Conservation (phyloP, 2,329 filamentous ascomycete species). For the Talaromyces amestolkiae region DNA sequence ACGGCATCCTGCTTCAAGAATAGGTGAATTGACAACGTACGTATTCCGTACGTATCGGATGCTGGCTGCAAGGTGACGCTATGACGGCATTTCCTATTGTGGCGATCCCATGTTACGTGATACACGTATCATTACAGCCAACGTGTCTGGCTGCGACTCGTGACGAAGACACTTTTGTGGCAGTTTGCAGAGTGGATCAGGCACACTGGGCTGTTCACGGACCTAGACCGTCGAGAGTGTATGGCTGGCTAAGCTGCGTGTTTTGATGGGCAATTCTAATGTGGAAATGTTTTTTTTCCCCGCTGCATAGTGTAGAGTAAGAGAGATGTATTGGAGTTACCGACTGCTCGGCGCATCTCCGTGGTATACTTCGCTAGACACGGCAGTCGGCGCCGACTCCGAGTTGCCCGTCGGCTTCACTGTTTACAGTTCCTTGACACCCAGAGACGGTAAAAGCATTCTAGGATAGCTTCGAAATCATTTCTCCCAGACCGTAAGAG, state of each 20-base stretch:
- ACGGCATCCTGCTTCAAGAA: background rate
- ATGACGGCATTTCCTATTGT: slow-evolving; percentile 17
- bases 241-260: background rate
- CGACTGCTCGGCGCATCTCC: slow-evolving; percentile 5
- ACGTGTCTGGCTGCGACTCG: background rate
- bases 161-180: background rate
- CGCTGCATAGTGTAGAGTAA: background rate
- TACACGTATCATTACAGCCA: background rate
- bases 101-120: slow-evolving; percentile 9
- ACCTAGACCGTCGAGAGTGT: background rate
- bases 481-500: background rate
- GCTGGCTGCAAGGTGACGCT: background rate
- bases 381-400: slow-evolving; percentile 2
- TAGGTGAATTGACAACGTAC: background rate
- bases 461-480: background rate
- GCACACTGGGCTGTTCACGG: background rate
- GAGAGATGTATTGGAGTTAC: background rate
- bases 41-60: background rate
- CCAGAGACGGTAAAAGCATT: background rate
- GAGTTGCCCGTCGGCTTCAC: background rate
- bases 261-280: background rate
- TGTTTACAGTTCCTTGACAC: background rate
- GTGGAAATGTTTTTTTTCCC: background rate
- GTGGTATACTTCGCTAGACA: background rate
- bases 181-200: background rate